Conservation (phyloP, 139 green algal genomes). For the Coelastrella sp. region DNA sequence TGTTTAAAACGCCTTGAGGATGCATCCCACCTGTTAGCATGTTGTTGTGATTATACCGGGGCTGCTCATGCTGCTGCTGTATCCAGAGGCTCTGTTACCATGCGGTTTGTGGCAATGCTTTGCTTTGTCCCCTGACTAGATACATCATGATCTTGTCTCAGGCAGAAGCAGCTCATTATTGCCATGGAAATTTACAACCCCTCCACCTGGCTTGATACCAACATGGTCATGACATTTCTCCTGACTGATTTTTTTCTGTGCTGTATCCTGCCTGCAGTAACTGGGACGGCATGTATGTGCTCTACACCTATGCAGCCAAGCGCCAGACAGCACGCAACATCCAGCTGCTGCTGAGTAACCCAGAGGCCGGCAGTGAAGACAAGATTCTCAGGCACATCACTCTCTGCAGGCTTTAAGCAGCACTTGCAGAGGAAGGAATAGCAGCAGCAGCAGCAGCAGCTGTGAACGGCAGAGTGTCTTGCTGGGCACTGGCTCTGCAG, state of each 20-base stretch:
- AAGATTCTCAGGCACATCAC: constrained; percentile 88
- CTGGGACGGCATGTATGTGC: constrained; percentile 90
- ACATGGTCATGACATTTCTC: no score
- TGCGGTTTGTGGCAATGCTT: no score
- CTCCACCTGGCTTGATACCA: no score
- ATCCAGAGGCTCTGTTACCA: no score
- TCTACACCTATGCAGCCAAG: constrained; percentile 84
- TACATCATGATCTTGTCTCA: no score
- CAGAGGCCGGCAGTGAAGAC: constrained; percentile 76
- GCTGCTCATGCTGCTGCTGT: no score
- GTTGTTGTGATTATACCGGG: no score
- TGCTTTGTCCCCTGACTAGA: no score
- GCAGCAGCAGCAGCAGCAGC: background rate
- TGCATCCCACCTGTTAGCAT: no score
- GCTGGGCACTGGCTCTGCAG: background rate
- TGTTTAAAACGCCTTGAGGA: no score
- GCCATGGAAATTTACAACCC: no score
- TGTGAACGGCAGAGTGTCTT: background rate
- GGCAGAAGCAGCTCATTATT: no score
- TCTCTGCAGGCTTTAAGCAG: constrained; percentile 62
- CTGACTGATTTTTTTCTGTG: background rate
- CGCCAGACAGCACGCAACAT: constrained; percentile 70
- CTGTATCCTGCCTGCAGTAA: constrained; percentile 56
- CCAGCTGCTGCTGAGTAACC: constrained; percentile 87
- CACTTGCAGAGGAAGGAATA: background rate